phyloP scores from a whole-genome alignment of 768 basidiomycete species.

The Lentinula sp. region DNA sequence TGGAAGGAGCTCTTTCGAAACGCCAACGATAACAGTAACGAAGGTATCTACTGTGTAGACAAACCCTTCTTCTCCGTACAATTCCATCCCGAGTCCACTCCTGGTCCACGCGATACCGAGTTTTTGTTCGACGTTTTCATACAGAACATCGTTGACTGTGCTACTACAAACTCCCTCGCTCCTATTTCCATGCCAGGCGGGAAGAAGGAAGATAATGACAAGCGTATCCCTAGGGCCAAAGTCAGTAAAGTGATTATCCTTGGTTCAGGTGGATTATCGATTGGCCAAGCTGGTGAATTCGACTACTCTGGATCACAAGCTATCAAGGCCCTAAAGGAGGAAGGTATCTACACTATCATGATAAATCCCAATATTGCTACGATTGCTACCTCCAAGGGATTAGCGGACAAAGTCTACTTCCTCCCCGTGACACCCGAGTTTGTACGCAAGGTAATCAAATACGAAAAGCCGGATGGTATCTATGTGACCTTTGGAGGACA shows the following conservation, averaged over 20 bases:
- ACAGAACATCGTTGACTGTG: constrained; percentile 75
- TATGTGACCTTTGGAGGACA: constrained; percentile 99
- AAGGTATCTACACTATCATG: constrained; percentile 98
- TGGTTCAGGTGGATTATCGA: constrained; percentile 95
- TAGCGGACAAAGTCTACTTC: constrained; percentile 99
- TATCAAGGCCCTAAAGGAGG: constrained; percentile 98
- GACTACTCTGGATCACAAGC: constrained; percentile 99
- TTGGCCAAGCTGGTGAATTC: constrained; percentile 99
- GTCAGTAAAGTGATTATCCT: constrained; percentile 95
- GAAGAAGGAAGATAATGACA: constrained; percentile 79
- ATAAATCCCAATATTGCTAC: constrained; percentile 99
- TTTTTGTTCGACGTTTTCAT: constrained; percentile 99
- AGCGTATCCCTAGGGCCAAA: constrained; percentile 59
- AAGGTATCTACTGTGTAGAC: constrained; percentile 90
- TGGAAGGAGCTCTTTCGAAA: constrained; percentile 97
- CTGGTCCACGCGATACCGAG: constrained; percentile 96
- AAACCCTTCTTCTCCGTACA: constrained; percentile 99
- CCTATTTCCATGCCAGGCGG: constrained; percentile 73
- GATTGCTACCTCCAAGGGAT: constrained; percentile 93
- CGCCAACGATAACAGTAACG: constrained; percentile 96
- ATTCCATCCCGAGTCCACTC: constrained; percentile 97
- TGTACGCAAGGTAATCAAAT: constrained; percentile 96
- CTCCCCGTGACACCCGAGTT: constrained; percentile 97
- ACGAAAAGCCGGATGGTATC: constrained; percentile 98
- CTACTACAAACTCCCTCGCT: constrained; percentile 42